Base-by-base conservation (phyloP, 345 rosid genomes). In the Eucalyptus polyanthemos region DNA sequence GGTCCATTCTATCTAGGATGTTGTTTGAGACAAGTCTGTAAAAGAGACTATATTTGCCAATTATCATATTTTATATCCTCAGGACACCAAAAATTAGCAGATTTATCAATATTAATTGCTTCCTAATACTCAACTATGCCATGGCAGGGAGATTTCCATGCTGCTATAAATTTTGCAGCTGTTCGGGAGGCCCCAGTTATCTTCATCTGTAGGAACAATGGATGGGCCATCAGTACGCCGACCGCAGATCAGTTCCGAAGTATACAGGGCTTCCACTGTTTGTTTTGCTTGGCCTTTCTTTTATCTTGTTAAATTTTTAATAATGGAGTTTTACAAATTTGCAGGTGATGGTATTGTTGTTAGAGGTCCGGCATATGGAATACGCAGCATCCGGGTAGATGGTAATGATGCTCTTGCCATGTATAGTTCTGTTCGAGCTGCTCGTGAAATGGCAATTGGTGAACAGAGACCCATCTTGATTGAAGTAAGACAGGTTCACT, bases 351-450 rank as follows among this genome's bases (percentile, higher is more conserved):
- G 99, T 22, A 89, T 93, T 90, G 99, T 95, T 86, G 96, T 95
- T 42, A 95, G 92, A 95, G 98, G 99, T 40, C 96, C 85, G 44
- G 98, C 98, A 72, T 97, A 97, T 93, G 98, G 98, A 67, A 93
- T 97, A 50, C 91, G 93, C 88, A 97, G 99, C 88, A 95, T 96
- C 89, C 96, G 98, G 88, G 98, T 97, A 31, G 98, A 97, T 92
- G 99, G 99, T 67, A 97, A 97, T 67, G 99, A 97, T 89, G 97
- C 95, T 65, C 97, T 97, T 89, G 99, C 99, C 69, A 90, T 97
- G 89, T 96, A 96, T 91, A 95, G 94, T 91, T 96, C 97, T 17
- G 97, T 96, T 86, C 94, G 88, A 53, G 80, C 95, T 80, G 99
- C 98, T 56, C 97, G 99, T 4, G 90, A 94, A 85, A 95, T 96